Base-by-base conservation (phyloP, 2,329 filamentous ascomycete genomes). In the Colletotrichum limetticola region DNA sequence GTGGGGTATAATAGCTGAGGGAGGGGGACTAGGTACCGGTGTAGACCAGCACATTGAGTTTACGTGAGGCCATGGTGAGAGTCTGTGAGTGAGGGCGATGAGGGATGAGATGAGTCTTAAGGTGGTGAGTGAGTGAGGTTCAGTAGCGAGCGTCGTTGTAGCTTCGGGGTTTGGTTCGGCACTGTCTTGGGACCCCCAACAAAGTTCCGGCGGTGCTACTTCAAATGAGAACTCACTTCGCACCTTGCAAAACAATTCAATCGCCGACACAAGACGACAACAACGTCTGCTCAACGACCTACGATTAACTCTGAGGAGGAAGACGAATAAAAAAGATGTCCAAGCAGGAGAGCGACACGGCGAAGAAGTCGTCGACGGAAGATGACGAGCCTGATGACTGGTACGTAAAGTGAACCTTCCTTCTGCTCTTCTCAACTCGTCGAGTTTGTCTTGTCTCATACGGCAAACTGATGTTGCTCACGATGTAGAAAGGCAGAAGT, bases 351-450 rank as follows among this genome's bases (percentile, higher is more conserved):
- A 88, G 76, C 65, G 77, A 84, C 53, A 78, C 81, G 59, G 79
- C 80, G 63, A 78, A 82, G 52, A 86, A 80, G 74, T 79, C 81
- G 74, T 80, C 81, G 5, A 30, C 55, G 0, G 90, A 91, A 49
- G 94, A 96, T 71, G 95, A 98, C 83, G 96, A 98, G 83, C 94
- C 94, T 4, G 97, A 98, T 87, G 96, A 98, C 73, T 98, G 96
- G 97, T 98, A 86, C 83, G 90, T 78, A 14, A 8, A 16, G 8
- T 4, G 8, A 11, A 53, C 22, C 19, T 30, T 8, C 22, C 60
- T 35, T 46, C 19, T 30, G 32, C 42, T 42, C 28, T 35, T 12
- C 12, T 60, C 35, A 16, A 32, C 19, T 12, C 0, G 19, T n/a
- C 2, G 9, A 19, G 19, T 16, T 46, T 49, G 42, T 9, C 42